phyloP scores from a whole-genome alignment of 1,284 basidiomycete species.

The Trichosporon sp. region DNA sequence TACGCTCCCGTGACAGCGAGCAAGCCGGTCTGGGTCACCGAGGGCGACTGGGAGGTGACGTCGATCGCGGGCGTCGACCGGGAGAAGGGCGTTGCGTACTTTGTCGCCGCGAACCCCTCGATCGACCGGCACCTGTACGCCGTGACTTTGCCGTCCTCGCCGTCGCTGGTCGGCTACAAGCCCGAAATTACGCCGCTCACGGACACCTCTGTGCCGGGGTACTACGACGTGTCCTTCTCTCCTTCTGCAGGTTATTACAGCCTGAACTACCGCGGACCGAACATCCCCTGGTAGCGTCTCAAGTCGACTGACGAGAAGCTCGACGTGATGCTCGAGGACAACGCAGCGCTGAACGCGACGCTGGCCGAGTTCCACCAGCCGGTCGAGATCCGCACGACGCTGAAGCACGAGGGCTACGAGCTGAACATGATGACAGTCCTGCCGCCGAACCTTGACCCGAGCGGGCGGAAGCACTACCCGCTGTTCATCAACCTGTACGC shows the following conservation, averaged over 20 bases:
- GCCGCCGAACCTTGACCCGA: slow-evolving; percentile 84
- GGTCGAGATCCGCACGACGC: slow-evolving; percentile 61
- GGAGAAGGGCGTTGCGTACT: slow-evolving; percentile 69
- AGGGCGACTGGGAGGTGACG: slow-evolving; percentile 84
- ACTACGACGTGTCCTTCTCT: slow-evolving; percentile 68
- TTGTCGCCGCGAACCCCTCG: slow-evolving; percentile 75
- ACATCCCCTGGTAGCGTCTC: slow-evolving; percentile 79
- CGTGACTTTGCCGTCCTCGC: slow-evolving; percentile 56
- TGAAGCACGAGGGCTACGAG: slow-evolving; percentile 72
- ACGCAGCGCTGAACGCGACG: slow-evolving; percentile 65
- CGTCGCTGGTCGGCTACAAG: slow-evolving; percentile 23
- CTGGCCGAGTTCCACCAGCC: slow-evolving; percentile 67
- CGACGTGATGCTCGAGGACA: slow-evolving; percentile 59
- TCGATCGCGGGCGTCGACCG: slow-evolving; percentile 68
- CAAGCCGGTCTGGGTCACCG: slow-evolving; percentile 73
- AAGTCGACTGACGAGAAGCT: slow-evolving; percentile 56
- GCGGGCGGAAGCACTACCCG: slow-evolving; percentile 86
- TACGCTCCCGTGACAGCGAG: slow-evolving; percentile 68
- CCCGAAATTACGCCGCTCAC: slow-evolving; percentile 56
- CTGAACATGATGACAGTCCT: slow-evolving; percentile 83
- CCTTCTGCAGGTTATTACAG: slow-evolving; percentile 79
- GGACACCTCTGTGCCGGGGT: slow-evolving; percentile 58
- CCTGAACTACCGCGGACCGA: slow-evolving; percentile 72
- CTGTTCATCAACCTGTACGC: slow-evolving; percentile 90
- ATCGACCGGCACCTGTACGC: slow-evolving; percentile 79